Evolutionary conservation across 2,329 filamentous ascomycete species (phyloP).

Genomic region (Fusarium sp.): DNA sequence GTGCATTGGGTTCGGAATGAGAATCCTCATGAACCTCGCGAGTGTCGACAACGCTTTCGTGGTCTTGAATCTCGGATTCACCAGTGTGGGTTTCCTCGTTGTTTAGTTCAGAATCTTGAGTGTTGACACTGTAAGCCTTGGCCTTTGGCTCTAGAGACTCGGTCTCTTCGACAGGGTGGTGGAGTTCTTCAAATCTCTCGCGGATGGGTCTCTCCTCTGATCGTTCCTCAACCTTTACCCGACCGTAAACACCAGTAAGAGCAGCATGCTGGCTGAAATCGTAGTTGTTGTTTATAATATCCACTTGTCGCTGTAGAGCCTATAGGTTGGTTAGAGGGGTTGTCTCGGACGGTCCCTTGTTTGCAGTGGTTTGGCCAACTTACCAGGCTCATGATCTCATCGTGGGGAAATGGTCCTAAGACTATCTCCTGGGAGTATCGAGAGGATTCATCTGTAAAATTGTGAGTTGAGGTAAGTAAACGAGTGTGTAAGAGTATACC

Average conservation of each 20-base stretch:
- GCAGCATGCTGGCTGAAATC: neutral
- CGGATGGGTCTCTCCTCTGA: constrained; percentile 5
- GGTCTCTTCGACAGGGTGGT: neutral
- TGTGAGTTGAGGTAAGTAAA: neutral
- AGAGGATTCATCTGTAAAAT: constrained; percentile 15
- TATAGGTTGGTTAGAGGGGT: constrained; percentile 1
- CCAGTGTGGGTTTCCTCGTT: neutral
- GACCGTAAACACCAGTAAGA: neutral
- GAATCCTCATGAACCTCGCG: neutral
- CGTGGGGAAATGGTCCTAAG: neutral
- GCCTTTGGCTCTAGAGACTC: neutral
- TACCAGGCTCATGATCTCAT: constrained; percentile 1
- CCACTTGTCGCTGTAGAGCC: constrained; percentile 2
- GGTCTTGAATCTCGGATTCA: neutral
- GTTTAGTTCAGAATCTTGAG: neutral
- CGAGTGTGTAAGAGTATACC: neutral
- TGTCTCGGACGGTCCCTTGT: neutral
- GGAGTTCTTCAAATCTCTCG: constrained; percentile 13
- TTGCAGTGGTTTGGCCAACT: neutral
- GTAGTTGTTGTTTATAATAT: neutral
- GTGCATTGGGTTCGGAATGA: neutral
- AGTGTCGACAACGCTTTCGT: neutral
- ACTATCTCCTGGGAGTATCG: neutral
- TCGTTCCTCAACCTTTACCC: neutral
- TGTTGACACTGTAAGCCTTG: no score